Percentiles rank a stretch among this genome's conserved stretches.
These are phyloP conservation scores for Scleromitrula shiraiana DNA, from an alignment of 2,329 filamentous ascomycete species.

Conservation along the genomic window DNA sequence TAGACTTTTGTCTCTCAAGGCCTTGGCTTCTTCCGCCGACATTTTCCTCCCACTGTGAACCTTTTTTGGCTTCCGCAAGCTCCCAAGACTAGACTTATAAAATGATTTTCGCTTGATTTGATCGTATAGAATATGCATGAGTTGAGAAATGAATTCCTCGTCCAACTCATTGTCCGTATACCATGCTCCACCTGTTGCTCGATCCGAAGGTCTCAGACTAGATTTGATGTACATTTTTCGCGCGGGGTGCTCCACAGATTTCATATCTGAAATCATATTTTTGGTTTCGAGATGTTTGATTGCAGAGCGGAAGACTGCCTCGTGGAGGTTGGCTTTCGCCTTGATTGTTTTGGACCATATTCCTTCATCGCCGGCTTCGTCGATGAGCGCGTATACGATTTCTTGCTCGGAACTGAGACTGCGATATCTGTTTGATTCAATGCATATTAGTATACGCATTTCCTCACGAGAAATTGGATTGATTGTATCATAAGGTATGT, in stretches of 20 bases:
- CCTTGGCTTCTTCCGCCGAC: constrained; percentile 35
- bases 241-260: constrained; percentile 81
- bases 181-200: constrained; percentile 90
- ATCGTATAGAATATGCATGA: constrained; percentile 66
- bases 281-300: constrained; percentile 79
- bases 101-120: constrained; percentile 67
- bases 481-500: too few relatives aligned
- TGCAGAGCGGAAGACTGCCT: constrained; percentile 69
- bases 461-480: too few relatives aligned
- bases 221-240: constrained; percentile 96
- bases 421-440: constrained; percentile 40
- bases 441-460: constrained; percentile 9
- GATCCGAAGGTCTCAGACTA: constrained; percentile 74
- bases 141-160: constrained; percentile 72
- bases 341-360: constrained; percentile 89
- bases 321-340: constrained; percentile 71
- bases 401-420: constrained; percentile 65
- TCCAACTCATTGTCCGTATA: constrained; percentile 89
- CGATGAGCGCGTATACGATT: constrained; percentile 82
- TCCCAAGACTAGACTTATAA: constrained; percentile 41
- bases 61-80: constrained; percentile 45
- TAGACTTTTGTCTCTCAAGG: constrained; percentile 20
- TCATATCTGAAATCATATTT: constrained; percentile 78
- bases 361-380: constrained; percentile 74
- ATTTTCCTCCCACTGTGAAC: constrained; percentile 40